A percentile compares a stretch with the other conserved stretches of the same genome.
Evolutionary conservation across 2,329 filamentous ascomycete species (phyloP).

Genomic region (Calonectria crousiana): DNA sequence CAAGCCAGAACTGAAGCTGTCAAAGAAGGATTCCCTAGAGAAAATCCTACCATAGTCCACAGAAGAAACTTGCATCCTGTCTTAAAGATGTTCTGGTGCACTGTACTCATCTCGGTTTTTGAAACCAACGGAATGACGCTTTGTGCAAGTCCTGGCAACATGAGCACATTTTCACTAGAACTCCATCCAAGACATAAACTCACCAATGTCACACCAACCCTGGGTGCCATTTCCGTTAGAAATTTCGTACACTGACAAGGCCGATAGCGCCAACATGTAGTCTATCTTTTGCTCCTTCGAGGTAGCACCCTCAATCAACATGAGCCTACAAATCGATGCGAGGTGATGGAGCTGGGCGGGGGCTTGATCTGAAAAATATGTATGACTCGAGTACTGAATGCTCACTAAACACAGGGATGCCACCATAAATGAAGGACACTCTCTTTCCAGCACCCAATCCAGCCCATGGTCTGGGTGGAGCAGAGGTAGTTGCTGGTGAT

Average conservation of each 20-base stretch:
- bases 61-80: neutral
- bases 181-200: neutral
- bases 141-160: neutral
- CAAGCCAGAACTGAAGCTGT: neutral
- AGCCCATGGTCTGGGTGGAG: neutral
- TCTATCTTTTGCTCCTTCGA: neutral
- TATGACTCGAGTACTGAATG: neutral
- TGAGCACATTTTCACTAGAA: neutral
- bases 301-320: neutral
- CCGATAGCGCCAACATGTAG: neutral
- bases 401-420: neutral
- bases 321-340: neutral
- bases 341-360: neutral
- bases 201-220: slow-evolving; percentile 5
- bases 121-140: neutral
- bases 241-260: neutral
- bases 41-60: neutral
- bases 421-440: neutral
- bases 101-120: neutral
- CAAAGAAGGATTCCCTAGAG: neutral
- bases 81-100: neutral
- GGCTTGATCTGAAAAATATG: neutral
- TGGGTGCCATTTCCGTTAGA: neutral
- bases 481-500: neutral
- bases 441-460: neutral